These are phyloP conservation scores for Hymenoscyphus occultus DNA, from an alignment of 2,329 filamentous ascomycete species.

Conservation along the genomic window DNA sequence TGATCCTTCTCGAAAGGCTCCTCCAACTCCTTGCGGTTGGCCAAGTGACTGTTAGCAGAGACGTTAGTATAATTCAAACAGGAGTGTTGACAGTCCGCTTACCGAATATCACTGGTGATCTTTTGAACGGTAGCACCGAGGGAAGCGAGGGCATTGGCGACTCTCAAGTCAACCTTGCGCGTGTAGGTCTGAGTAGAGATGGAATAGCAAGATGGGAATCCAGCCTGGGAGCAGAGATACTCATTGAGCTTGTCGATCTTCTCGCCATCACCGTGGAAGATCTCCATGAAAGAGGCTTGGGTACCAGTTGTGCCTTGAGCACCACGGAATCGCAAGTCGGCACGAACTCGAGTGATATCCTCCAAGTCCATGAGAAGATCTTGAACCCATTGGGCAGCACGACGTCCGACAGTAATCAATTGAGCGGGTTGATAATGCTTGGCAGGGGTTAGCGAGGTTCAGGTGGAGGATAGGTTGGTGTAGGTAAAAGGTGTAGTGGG, in stretches of 20 bases:
- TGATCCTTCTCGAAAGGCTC: slow-evolving; percentile 80
- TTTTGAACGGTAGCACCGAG: slow-evolving; percentile 77
- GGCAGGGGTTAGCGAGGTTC: background rate
- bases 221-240: slow-evolving; percentile 51
- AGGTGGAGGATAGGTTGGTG: background rate
- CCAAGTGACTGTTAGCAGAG: slow-evolving; percentile 54
- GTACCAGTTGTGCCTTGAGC: slow-evolving; percentile 63
- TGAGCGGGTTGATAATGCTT: slow-evolving; percentile 62
- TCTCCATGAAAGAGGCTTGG: slow-evolving; percentile 36
- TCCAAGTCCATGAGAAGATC: slow-evolving; percentile 72
- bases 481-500: background rate
- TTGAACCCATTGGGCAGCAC: slow-evolving; percentile 70
- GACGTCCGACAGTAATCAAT: slow-evolving; percentile 38
- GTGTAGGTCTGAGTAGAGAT: slow-evolving; percentile 64
- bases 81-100: background rate
- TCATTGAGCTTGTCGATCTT: slow-evolving; percentile 55
- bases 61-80: background rate
- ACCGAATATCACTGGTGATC: slow-evolving; percentile 67
- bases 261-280: slow-evolving; percentile 46
- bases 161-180: slow-evolving; percentile 75
- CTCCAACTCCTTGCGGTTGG: slow-evolving; percentile 77
- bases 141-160: slow-evolving; percentile 77
- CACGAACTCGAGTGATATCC: slow-evolving; percentile 65
- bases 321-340: slow-evolving; percentile 71
- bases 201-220: slow-evolving; percentile 47